phyloP scores from a whole-genome alignment of 208 protist genomes.

The Acanthamoeba castellanii region DNA sequence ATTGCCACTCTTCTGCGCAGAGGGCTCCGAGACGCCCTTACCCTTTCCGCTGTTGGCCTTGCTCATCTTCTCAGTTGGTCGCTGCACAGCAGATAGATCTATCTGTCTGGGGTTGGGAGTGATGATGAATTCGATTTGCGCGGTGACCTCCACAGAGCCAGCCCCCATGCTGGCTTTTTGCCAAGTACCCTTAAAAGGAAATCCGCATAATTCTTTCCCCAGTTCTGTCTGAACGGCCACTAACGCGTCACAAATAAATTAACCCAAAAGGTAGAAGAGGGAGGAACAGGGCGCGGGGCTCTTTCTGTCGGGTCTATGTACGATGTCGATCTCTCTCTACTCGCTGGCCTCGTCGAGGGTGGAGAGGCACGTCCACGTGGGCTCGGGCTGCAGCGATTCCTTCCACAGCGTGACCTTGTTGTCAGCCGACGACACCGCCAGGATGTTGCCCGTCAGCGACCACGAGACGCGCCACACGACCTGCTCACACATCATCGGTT shows the following conservation, averaged over 20 bases:
- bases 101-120: neutral
- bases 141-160: too few species aligned
- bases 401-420: constrained; percentile 90
- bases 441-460: constrained; percentile 90
- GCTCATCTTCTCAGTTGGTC: neutral
- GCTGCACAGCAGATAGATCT: neutral
- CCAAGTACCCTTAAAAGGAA: too few species aligned
- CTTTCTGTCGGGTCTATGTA: neutral
- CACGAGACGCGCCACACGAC: constrained; percentile 91
- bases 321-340: neutral
- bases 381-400: constrained; percentile 82
- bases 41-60: constrained; percentile 17
- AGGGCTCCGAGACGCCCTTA: neutral
- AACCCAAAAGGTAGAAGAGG: neutral
- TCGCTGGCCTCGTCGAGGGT: constrained; percentile 68
- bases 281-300: neutral
- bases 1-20: neutral
- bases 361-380: constrained; percentile 78
- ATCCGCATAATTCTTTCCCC: too few species aligned
- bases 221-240: too few species aligned
- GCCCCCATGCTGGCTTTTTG: too few species aligned
- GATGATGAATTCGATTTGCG: too few species aligned
- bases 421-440: constrained; percentile 90
- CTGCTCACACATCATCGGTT: constrained; percentile 49
- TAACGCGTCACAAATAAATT: neutral